These are phyloP conservation scores for Nitzschia sp. DNA, from an alignment of 108 stramenopile species.

Conservation along the genomic window DNA sequence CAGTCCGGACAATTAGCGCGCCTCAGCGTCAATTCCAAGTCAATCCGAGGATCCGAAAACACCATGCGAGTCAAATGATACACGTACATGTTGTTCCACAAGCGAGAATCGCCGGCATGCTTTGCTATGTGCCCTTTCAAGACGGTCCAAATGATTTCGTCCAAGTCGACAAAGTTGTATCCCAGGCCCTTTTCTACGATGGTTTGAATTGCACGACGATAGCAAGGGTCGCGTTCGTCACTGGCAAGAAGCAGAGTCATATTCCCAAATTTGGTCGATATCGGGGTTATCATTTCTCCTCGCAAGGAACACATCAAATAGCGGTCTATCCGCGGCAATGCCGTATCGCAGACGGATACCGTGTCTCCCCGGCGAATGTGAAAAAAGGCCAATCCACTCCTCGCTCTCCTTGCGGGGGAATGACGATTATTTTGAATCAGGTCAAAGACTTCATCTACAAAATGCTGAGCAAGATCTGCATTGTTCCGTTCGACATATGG, in stretches of 20 bases:
- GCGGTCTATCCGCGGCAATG: background rate
- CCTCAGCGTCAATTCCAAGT: background rate
- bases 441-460: no score
- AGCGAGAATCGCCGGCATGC: background rate
- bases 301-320: constrained; percentile 6
- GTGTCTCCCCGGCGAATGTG: constrained; percentile 5
- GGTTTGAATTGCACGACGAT: no score
- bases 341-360: background rate
- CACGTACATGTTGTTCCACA: background rate
- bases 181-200: no score
- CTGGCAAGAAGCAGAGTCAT: no score
- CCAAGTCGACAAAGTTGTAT: no score
- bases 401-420: no score
- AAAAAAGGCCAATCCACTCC: no score
- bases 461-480: no score
- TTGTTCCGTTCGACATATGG: no score
- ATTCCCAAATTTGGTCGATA: background rate
- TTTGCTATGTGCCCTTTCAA: background rate
- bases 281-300: background rate
- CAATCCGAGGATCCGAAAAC: background rate
- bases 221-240: no score
- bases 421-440: no score
- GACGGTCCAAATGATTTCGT: background rate
- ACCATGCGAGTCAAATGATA: background rate
- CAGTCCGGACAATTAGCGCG: no score